Evolutionary conservation across 192 early-diverging fungal genomes (phyloP).

Genomic region (Linnemannia elongata): DNA sequence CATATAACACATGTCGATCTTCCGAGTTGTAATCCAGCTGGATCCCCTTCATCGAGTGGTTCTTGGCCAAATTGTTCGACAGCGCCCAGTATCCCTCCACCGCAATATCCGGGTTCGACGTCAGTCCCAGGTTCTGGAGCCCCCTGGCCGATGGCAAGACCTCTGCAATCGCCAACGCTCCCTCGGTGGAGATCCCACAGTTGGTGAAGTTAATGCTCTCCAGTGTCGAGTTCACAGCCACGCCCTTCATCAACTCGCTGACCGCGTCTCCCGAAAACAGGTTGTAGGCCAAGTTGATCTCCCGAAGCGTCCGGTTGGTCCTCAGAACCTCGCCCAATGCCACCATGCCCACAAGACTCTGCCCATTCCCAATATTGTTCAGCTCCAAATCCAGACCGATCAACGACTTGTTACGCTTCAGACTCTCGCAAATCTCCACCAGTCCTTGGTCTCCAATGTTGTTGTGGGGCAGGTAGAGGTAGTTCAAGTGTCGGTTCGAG

Average conservation of each 20-base stretch:
- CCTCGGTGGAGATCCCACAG: slow-evolving; percentile 49
- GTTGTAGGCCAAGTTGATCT: slow-evolving; percentile 57
- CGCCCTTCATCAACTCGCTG: slow-evolving; percentile 37
- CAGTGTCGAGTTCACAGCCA: slow-evolving; percentile 49
- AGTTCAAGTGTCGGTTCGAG: slow-evolving; percentile 34
- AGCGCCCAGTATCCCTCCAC: slow-evolving; percentile 56
- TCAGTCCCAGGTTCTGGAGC: slow-evolving; percentile 55
- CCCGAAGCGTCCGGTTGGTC: slow-evolving; percentile 20
- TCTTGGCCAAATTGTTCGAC: slow-evolving; percentile 44
- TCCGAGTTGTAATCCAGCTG: slow-evolving; percentile 62
- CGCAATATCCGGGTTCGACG: slow-evolving; percentile 48
- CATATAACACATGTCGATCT: slow-evolving; percentile 54
- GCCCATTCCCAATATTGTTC: slow-evolving; percentile 43
- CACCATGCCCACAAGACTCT: slow-evolving; percentile 29
- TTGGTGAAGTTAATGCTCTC: slow-evolving; percentile 57
- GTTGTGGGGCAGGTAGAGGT: slow-evolving; percentile 58
- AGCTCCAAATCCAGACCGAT: slow-evolving; percentile 54
- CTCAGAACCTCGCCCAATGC: slow-evolving; percentile 35
- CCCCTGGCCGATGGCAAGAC: slow-evolving; percentile 41
- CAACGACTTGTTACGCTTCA: slow-evolving; percentile 34
- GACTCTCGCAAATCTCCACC: slow-evolving; percentile 27
- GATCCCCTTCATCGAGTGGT: slow-evolving; percentile 57
- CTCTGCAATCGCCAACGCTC: slow-evolving; percentile 50
- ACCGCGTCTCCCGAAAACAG: slow-evolving; percentile 27
- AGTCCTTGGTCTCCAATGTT: slow-evolving; percentile 57